Evolutionary conservation across 352 stramenopile genomes (phyloP).

Genomic region (Salisapilia sapeloensis): DNA sequence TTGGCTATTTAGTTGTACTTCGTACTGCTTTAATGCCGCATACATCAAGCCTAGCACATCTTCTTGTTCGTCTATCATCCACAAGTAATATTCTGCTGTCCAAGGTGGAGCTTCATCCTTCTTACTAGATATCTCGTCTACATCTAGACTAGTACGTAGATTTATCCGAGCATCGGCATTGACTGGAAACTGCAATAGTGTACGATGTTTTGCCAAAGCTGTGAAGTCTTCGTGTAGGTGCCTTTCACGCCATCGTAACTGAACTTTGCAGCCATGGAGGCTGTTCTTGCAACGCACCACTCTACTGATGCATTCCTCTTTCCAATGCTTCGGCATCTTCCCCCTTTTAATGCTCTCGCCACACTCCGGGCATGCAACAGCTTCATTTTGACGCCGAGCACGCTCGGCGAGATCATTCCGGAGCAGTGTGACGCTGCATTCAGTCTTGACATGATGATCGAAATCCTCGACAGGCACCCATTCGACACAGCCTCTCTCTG

Average conservation of each 20-base stretch:
- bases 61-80: constrained; percentile 23
- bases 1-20: constrained; percentile 13
- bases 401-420: constrained; percentile 28
- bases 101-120: constrained; percentile 36
- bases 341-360: constrained; percentile 17
- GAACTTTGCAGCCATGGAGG: constrained; percentile 33
- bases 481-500: constrained; percentile 31
- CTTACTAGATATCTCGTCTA: constrained; percentile 2
- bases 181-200: constrained; percentile 27
- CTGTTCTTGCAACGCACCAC: constrained; percentile 53
- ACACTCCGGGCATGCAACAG: constrained; percentile 29
- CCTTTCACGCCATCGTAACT: constrained; percentile 42
- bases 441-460: constrained; percentile 20
- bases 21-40: constrained; percentile 15
- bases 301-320: constrained; percentile 34
- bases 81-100: constrained; percentile 53
- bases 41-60: constrained; percentile 32
- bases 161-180: constrained; percentile 20
- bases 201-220: constrained; percentile 18
- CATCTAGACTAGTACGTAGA: constrained; percentile 19
- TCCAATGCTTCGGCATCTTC: constrained; percentile 15
- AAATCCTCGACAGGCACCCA: constrained; percentile 52
- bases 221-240: constrained; percentile 54
- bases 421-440: constrained; percentile 31
- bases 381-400: constrained; percentile 25